Evolutionary conservation across 306 rosid species (phyloP).

Genomic region (Bauhinia variegata): DNA sequence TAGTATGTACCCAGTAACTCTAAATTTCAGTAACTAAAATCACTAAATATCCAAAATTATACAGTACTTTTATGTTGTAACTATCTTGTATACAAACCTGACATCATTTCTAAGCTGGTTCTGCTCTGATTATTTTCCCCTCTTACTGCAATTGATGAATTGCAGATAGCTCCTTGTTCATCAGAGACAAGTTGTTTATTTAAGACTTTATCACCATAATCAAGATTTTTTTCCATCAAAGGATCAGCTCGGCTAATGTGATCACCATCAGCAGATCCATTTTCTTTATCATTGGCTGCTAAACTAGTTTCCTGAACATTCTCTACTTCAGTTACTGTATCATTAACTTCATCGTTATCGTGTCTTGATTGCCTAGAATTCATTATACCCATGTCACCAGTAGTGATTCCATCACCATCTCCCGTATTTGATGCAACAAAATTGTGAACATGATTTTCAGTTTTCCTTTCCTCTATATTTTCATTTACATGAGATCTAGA

Average conservation of each 20-base stretch:
- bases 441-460: conserved; percentile 41
- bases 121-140: conserved; percentile 60
- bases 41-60: conserved; percentile 21
- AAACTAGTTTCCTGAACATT: conserved; percentile 50
- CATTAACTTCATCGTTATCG: conserved; percentile 57
- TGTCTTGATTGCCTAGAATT: conserved; percentile 57
- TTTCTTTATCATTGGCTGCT: conserved; percentile 62
- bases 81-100: conserved; percentile 58
- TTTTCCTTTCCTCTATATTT: conserved; percentile 61
- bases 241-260: conserved; percentile 50
- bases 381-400: conserved; percentile 46
- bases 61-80: conserved; percentile 8
- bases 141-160: conserved; percentile 42
- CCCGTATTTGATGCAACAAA: conserved; percentile 53
- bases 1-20: conserved; percentile 26
- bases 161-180: conserved; percentile 56
- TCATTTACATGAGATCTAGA: conserved; percentile 58
- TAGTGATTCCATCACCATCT: conserved; percentile 59
- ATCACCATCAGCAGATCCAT: conserved; percentile 51
- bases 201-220: conserved; percentile 50
- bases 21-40: conserved; percentile 21
- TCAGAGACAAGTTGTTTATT: conserved; percentile 47
- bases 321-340: conserved; percentile 50
- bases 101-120: conserved; percentile 52
- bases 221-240: conserved; percentile 50